Evolutionary conservation across 2,329 filamentous ascomycete genomes (phyloP), one percentile per base, ranked within the genome.

Genomic region (Cytospora schulzeri): DNA sequence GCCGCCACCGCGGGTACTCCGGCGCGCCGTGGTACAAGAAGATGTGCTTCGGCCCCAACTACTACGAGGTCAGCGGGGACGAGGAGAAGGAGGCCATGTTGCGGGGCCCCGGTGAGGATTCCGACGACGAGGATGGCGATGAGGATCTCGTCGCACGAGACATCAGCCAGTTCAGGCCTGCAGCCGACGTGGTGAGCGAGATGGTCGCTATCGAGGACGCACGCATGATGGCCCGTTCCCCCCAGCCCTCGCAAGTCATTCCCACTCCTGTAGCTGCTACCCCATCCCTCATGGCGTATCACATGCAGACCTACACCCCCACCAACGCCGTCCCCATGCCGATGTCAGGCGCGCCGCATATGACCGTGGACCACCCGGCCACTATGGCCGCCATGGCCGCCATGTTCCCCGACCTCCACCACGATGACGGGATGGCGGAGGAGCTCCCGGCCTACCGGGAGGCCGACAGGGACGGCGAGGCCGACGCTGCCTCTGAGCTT

Each of bases 141-240:
- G 69, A 76, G n/a, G 71, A 71, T 35, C 78, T 78, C 3, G 80
- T 83, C 77, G 79, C 81, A 67, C 77, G 82, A 68, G 81, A 83
- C 69, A 77, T 84, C 67, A 77, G 80, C 3, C 75, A 78, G 57
- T 80, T 84, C 71, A 77, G 81, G 2, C 76, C 76, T 58, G 81
- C 78, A 2, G 80, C 80, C 8, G 75, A 75, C 7, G 73, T 82
- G 53, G 79, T 84, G 0, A 78, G 77, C 50, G 77, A 79, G 50
- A 74, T 84, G 59, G 76, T 83, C 26, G 74, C 78, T 7, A 79
- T 77, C 2, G 80, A 81, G 62, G 79, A 81, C 66, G 77, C 74
- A 24, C 72, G 71, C 53, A 52, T 59, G 38, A 61, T 59, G 54
- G 61, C 64, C 53, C 57, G 63, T 19, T 53, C 59, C 26, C 63